These are phyloP conservation scores for Malus fusca DNA, from an alignment of 306 rosid genomes.

Conservation along the genomic window DNA sequence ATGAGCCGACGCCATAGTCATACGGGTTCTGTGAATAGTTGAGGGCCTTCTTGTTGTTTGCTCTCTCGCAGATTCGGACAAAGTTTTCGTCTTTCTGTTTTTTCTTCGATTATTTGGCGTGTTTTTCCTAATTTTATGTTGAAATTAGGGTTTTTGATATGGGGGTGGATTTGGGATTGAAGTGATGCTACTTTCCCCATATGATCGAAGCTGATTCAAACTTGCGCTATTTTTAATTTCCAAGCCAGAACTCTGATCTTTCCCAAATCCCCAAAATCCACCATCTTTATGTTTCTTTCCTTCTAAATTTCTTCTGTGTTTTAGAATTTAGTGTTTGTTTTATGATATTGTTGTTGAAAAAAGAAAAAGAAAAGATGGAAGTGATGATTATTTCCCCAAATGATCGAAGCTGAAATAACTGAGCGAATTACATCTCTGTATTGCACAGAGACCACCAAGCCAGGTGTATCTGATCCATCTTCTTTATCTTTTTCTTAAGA, in stretches of 20 bases:
- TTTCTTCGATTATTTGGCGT: too few species aligned
- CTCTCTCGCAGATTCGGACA: constrained; percentile 26
- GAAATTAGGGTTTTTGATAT: not conserved
- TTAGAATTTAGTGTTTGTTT: too few species aligned
- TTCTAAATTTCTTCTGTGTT: too few species aligned
- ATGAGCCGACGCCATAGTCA: constrained; percentile 58
- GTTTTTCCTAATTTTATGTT: not conserved
- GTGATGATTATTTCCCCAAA: constrained; percentile 41
- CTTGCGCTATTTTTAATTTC: constrained; percentile 1
- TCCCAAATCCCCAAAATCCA: not conserved
- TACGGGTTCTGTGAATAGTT: constrained; percentile 29
- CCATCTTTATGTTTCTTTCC: not conserved
- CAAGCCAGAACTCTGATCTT: constrained; percentile 19
- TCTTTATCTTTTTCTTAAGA: not conserved
- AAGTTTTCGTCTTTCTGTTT: not conserved
- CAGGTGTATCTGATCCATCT: constrained; percentile 62
- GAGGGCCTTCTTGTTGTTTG: not conserved
- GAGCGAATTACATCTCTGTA: constrained; percentile 43
- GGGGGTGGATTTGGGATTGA: not conserved
- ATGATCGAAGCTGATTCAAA: constrained; percentile 27
- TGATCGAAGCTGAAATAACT: constrained; percentile 38
- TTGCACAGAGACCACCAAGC: constrained; percentile 48
- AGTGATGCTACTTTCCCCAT: constrained; percentile 27
- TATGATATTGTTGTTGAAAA: too few species aligned
- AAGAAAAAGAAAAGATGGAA: constrained; percentile 3